Evolutionary conservation across 805 yeast species (phyloP).

Genomic region (Yarrowia sp.): DNA sequence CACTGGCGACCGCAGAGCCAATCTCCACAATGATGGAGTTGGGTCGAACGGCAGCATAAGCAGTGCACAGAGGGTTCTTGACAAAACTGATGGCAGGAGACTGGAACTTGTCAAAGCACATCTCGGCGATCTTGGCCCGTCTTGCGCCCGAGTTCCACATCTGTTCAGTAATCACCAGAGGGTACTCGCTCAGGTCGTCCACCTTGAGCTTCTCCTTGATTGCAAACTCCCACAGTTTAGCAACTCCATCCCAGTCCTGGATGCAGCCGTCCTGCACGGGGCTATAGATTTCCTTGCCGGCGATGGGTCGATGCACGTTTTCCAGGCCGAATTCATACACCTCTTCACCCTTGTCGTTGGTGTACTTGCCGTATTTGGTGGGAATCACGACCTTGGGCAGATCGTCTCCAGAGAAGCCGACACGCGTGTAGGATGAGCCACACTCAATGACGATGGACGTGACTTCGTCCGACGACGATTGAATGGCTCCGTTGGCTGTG

Average conservation of each 20-base stretch:
- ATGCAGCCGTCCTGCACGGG: conserved; percentile 42
- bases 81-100: conserved; percentile 77
- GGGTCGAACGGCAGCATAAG: conserved; percentile 53
- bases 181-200: conserved; percentile 58
- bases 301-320: conserved; percentile 43
- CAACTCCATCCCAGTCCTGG: conserved; percentile 63
- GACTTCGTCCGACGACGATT: conserved; percentile 60
- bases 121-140: conserved; percentile 57
- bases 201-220: conserved; percentile 52
- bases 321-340: conserved; percentile 42
- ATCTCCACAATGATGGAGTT: conserved; percentile 79
- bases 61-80: conserved; percentile 69
- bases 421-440: conserved; percentile 77
- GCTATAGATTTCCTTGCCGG: conserved; percentile 38
- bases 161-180: conserved; percentile 62
- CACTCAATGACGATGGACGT: conserved; percentile 90
- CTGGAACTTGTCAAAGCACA: conserved; percentile 70
- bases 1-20: conserved; percentile 66
- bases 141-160: conserved; percentile 66
- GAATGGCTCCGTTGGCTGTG: conserved; percentile 13
- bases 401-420: conserved; percentile 93
- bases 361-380: conserved; percentile 54
- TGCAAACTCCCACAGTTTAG: conserved; percentile 65
- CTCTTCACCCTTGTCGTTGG: conserved; percentile 28
- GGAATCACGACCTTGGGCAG: conserved; percentile 75